Base-by-base conservation (phyloP, 139 green algal genomes). In the Axilococcus clingmanii region DNA sequence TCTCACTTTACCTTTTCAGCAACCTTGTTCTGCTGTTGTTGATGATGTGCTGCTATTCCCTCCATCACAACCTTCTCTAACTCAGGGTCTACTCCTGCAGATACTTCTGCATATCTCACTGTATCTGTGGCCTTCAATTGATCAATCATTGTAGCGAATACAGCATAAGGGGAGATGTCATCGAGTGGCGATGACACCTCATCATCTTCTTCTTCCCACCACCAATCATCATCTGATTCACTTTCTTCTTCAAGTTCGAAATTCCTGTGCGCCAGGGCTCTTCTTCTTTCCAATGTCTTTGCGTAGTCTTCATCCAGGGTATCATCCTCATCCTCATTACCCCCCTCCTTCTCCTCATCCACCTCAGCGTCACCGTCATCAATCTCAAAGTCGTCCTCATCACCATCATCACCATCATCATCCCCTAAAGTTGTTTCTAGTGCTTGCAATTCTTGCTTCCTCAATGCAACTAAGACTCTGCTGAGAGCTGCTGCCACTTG, bases 131-230 rank as follows among this genome's bases (percentile, higher is more conserved):
- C 31, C 65, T 88, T 72, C 49, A 93, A n/a, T 9, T 28, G 48
- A 6, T 28, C 45, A 32, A 94, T 46, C 9, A 66, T 62, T 14
- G 89, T 72, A 6, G 69, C 63, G 40, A 94, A 83, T 0, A 52
- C 33, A 19, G 74, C 32, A 41, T 79, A 92, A 24, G 79, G 72
- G 40, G 89, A 76, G 8, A 88, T 57, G 14, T 65, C 49, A 29
- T 89, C 79, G 17, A 92, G 59, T 4, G 85, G 74, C 1, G 65
- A 79, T 22, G 48, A 28, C 37, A 68, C 50, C 36, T 78, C 59
- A 16, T 61, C 55, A 33, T 63, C 70, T 20, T 69, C 71, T 32
- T 68, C 68, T 11, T 64, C 61, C 14, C 41, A 42, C n/a, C 32
- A 60, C 61, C 55, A 80, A n/a, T 73, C 59, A 36, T 69, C 60